phyloP scores from a whole-genome alignment of 768 basidiomycete species.

The Mycena haematopus region DNA sequence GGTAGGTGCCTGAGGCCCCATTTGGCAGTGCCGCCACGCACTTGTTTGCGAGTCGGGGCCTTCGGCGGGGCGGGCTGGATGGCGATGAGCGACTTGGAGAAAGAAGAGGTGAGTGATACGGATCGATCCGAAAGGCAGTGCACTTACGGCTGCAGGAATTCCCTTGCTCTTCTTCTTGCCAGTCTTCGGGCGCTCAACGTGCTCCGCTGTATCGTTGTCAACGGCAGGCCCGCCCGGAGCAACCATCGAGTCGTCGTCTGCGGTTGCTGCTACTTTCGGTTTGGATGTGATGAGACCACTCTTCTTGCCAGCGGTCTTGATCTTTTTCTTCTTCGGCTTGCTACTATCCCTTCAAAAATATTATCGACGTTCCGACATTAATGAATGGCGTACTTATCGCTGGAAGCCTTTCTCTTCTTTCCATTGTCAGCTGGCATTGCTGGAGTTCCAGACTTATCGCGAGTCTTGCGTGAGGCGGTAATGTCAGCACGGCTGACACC shows the following conservation, averaged over 20 bases:
- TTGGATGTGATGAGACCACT: not conserved
- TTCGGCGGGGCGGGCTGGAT: not conserved
- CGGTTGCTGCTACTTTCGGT: not conserved
- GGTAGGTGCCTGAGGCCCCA: conserved; percentile 3
- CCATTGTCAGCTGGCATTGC: too few species aligned
- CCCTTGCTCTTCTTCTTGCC: not conserved
- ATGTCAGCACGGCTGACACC: not conserved
- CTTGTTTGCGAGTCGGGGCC: conserved; percentile 1
- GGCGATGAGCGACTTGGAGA: not conserved
- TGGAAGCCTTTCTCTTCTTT: too few species aligned
- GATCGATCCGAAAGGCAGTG: not conserved
- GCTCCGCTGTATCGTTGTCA: not conserved
- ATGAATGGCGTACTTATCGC: too few species aligned
- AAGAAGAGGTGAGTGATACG: not conserved
- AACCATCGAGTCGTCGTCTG: conserved; percentile 8
- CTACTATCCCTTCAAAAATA: too few species aligned
- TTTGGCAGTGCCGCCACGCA: not conserved
- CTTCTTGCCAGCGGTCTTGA: not conserved
- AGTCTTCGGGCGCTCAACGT: not conserved
- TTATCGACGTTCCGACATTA: too few species aligned
- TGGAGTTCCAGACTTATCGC: too few species aligned
- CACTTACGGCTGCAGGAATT: not conserved
- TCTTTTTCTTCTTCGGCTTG: not conserved
- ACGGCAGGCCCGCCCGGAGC: conserved; percentile 3
- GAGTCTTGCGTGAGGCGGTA: too few species aligned